These are phyloP conservation scores for Yarrowia yakushimensis DNA, from an alignment of 805 yeast species.

Conservation along the genomic window DNA sequence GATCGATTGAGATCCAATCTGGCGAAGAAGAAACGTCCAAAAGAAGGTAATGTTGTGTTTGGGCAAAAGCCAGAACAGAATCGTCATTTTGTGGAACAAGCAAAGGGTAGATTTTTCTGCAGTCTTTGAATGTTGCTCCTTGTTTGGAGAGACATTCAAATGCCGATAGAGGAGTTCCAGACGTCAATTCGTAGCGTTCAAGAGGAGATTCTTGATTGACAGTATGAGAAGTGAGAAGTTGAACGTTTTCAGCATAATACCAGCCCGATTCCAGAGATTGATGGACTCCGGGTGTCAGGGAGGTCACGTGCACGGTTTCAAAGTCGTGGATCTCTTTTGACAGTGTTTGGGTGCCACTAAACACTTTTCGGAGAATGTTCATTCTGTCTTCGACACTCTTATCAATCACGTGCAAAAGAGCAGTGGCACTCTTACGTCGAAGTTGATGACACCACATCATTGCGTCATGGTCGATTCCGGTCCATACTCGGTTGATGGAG, in stretches of 20 bases:
- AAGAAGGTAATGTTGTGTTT: background rate
- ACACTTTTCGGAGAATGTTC: slow-evolving; percentile 47
- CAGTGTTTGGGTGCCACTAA: slow-evolving; percentile 38
- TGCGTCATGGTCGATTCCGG: slow-evolving; percentile 90
- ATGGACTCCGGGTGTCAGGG: slow-evolving; percentile 8
- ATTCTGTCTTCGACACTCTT: slow-evolving; percentile 54
- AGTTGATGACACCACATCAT: slow-evolving; percentile 95
- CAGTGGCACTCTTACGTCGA: slow-evolving; percentile 57
- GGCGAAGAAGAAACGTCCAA: background rate
- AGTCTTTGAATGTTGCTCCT: background rate
- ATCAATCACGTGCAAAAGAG: slow-evolving; percentile 59
- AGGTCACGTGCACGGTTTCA: slow-evolving; percentile 13
- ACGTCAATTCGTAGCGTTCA: background rate
- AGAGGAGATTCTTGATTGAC: background rate
- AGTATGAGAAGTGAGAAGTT: slow-evolving; percentile 22
- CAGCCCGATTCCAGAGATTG: background rate
- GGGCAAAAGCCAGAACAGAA: background rate
- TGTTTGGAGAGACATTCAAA: background rate
- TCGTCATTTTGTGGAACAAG: background rate
- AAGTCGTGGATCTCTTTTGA: background rate
- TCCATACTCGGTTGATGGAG: slow-evolving; percentile 88
- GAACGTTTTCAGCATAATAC: slow-evolving; percentile 19
- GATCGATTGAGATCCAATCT: background rate
- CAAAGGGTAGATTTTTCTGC: background rate
- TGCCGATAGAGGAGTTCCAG: background rate